A percentile compares a stretch with the other conserved stretches of the same genome.
Conservation (phyloP, 495 filamentous ascomycete genomes). For the Tuber magnatum region DNA sequence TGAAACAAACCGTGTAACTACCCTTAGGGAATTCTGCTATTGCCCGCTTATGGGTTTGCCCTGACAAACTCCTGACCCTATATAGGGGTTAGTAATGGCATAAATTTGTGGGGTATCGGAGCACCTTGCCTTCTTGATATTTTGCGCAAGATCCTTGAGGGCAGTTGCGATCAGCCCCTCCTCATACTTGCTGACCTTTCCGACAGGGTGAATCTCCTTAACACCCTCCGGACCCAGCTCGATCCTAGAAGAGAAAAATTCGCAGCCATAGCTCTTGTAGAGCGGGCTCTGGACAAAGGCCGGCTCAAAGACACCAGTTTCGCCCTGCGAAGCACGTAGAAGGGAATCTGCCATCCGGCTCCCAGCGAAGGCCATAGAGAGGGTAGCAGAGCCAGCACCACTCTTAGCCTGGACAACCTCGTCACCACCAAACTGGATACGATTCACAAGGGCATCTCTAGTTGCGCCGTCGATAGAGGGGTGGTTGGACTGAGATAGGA, state of each 20-base stretch:
- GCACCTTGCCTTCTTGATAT: conserved; percentile 61
- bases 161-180: conserved; percentile 78
- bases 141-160: conserved; percentile 82
- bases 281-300: conserved; percentile 94
- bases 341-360: conserved; percentile 93
- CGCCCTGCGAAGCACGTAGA: conserved; percentile 82
- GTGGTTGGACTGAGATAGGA: conserved; percentile 90
- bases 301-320: conserved; percentile 93
- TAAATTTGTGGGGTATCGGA: background rate
- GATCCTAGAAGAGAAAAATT: conserved; percentile 91
- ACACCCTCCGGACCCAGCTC: conserved; percentile 95
- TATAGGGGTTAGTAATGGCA: conserved; percentile 17
- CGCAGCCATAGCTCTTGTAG: conserved; percentile 91
- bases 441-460: conserved; percentile 72
- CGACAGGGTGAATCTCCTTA: conserved; percentile 81
- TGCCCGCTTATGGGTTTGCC: conserved; percentile 56
- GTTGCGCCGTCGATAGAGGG: conserved; percentile 66
- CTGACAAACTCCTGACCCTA: conserved; percentile 59
- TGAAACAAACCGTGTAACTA: conserved; percentile 1
- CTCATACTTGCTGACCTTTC: conserved; percentile 74
- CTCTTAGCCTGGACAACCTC: conserved; percentile 99
- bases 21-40: background rate
- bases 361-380: conserved; percentile 98
- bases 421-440: conserved; percentile 98
- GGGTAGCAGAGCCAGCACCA: conserved; percentile 93